Percentiles rank a stretch among this genome's conserved stretches.
phyloP scores from a whole-genome alignment of 371 early-diverging fungal species.

The Quaeritorhiza haematococci region DNA sequence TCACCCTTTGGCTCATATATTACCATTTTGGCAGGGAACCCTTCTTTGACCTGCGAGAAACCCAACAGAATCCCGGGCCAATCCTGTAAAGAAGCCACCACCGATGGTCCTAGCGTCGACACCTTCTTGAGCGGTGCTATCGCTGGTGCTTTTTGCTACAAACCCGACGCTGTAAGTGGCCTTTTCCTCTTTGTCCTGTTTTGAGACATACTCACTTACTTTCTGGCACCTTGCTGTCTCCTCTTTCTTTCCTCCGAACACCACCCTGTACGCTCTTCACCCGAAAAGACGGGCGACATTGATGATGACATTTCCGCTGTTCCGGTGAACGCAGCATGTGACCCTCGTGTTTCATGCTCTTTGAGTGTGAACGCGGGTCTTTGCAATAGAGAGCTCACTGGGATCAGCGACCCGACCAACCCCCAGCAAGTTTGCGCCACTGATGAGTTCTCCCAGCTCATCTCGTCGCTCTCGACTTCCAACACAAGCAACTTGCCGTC shows the following conservation, averaged over 20 bases:
- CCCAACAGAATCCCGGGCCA: background rate
- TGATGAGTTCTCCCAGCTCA: no score
- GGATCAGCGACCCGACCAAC: no score
- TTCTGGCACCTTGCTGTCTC: no score
- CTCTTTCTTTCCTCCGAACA: no score
- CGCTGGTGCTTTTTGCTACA: slow-evolving; percentile 11
- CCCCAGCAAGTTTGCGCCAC: no score
- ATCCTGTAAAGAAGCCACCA: background rate
- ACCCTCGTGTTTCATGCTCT: slow-evolving; percentile 10
- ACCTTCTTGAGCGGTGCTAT: background rate
- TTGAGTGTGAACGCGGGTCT: background rate
- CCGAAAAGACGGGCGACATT: background rate
- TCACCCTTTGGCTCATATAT: no score
- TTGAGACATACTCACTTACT: no score
- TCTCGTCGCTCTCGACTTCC: no score
- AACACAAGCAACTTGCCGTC: no score
- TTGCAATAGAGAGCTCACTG: background rate
- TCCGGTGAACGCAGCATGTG: slow-evolving; percentile 11
- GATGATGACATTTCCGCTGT: background rate
- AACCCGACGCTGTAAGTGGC: background rate
- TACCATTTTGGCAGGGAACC: no score
- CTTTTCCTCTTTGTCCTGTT: background rate
- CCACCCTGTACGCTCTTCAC: no score
- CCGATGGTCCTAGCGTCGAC: background rate
- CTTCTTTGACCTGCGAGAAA: background rate